Percentiles rank a stretch among this genome's conserved stretches.
Evolutionary conservation across 2,329 filamentous ascomycete genomes (phyloP).

Genomic region (Fusarium buharicum): DNA sequence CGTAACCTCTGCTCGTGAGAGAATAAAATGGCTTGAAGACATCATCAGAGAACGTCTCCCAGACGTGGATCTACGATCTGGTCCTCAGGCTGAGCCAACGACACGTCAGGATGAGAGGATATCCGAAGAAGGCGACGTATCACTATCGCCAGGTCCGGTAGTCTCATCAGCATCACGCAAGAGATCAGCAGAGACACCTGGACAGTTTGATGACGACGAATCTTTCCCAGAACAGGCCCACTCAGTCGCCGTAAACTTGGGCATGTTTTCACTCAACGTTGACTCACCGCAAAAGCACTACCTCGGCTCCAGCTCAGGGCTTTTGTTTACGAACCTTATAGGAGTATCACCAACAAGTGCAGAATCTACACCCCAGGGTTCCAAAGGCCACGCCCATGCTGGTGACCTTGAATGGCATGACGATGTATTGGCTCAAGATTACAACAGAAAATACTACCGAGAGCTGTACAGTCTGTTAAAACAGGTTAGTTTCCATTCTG

Average conservation of each 20-base stretch:
- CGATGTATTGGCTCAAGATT: not conserved
- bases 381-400: not conserved
- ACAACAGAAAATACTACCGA: conserved; percentile 24
- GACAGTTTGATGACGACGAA: conserved; percentile 17
- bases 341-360: conserved; percentile 32
- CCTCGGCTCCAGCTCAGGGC: conserved; percentile 52
- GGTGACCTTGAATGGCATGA: conserved; percentile 4
- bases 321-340: conserved; percentile 49
- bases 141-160: conserved; percentile 11
- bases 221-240: conserved; percentile 34
- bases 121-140: not conserved
- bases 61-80: conserved; percentile 17
- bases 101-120: conserved; percentile 8
- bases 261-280: conserved; percentile 52
- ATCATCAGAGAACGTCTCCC: conserved; percentile 20
- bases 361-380: conserved; percentile 10
- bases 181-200: conserved; percentile 31
- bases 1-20: conserved; percentile 12
- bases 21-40: conserved; percentile 29
- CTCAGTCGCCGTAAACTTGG: conserved; percentile 50
- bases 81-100: conserved; percentile 5
- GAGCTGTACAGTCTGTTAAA: conserved; percentile 5
- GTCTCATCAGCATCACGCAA: conserved; percentile 29
- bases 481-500: not conserved
- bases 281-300: conserved; percentile 53